Base-by-base conservation (phyloP, 306 rosid species). In the Canavalia gladiata region DNA sequence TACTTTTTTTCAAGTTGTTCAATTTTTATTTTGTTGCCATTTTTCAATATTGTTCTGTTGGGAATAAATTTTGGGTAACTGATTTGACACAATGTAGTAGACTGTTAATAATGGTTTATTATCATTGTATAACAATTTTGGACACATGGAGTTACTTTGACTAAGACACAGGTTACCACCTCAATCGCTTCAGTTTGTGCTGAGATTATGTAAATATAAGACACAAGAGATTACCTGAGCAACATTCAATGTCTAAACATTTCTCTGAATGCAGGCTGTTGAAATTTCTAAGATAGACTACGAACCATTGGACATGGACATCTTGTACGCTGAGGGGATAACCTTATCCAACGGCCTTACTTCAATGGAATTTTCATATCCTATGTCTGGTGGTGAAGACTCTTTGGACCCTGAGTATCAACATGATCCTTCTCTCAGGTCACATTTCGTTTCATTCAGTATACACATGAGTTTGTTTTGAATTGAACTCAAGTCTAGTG, bases 311-410 rank as follows among this genome's bases (percentile, higher is more conserved):
- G 92, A 90, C 64, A 89, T 64, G 56, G 98, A 94, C 73, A 90
- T 94, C 81, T 75, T 92, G 87, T 94, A 86, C 45, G 92, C 95
- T 8, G 95, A 94, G 80, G 97, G 98, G 60, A 81, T 94, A 11
- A 81, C 83, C 84, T 64, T 84, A 33, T 90, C 86, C 78, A 88
- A 92, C 45, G 74, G 92, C 75, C 81, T 94, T 81, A 67, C 80
- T 78, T 86, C 81, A 9, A 77, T 92, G 89, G 94, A 92, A 63
- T 90, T 92, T 81, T 83, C 84, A 49, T 90, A 88, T 76, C 89
- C 92, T 4, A 52, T 64, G 45, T 79, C 79, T 68, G 56, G 63
- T 41, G 75, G 45, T 33, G 90, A 87, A 34, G 85, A 79, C 59
- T 29, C 66, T 51, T 65, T 90, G 69, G 90, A 83, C 45, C 34